Evolutionary conservation across 176 grass and related monocot species (phyloP), one percentile per base, ranked within the genome.

Genomic region (Cenchrus fungigraminus): DNA sequence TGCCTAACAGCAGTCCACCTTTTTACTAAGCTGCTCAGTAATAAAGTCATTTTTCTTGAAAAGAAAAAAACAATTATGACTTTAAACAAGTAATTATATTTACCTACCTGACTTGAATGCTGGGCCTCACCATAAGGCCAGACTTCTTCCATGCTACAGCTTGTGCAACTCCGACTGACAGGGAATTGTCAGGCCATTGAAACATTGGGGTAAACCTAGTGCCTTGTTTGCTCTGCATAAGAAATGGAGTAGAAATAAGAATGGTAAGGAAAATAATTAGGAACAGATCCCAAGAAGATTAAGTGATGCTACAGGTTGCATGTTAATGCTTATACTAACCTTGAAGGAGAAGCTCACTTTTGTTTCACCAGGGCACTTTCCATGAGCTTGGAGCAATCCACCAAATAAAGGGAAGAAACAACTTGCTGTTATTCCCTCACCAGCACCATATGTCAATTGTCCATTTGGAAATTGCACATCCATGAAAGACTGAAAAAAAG

Each of bases 391-490:
- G 87, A 96, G 88, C 70, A 99, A 85, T 66, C 89, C 96, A 52
- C 91, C 93, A 87, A 92, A 86, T 70, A 98, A 74, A 86, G 97
- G 93, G 71, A 96, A 22, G 73, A 96, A 91, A 37, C 86, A 89
- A 84, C 84, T 99, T 87, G 84, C 89, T 25, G 97, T 88, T 73
- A 99, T 88, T 46, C 97, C 97, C 74, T 99, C 97, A 71, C 93
- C 90, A 85, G 97, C 93, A 86, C 89, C 91, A 79, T 99, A 99
- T 69, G 93, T 99, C 42, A 96, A 68, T 75, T 99, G 93, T 68
- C 97, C 91, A 84, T 94, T 96, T 72, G 97, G 94, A 51, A 92
- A 99, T 66, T 99, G 91, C 61, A 96, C 75, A 76, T 99, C 97
- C 97, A 99, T 91, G 79, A 94, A 99, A n/a, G 93, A 92, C 93